Evolutionary conservation across 495 filamentous ascomycete species (phyloP).

Genomic region (Pyronema omphalodes): DNA sequence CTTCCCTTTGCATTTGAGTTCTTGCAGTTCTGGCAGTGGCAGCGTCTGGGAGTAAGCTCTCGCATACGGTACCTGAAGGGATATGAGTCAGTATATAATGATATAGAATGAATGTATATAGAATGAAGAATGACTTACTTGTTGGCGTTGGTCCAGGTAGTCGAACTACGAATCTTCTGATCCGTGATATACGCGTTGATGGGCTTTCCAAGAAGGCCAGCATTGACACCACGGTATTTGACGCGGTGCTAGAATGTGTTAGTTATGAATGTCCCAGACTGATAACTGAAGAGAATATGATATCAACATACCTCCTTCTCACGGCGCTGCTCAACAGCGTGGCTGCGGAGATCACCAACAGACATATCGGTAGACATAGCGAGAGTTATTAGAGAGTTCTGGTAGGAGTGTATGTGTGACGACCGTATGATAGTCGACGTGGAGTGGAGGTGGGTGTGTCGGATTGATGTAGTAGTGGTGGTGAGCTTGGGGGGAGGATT

Average conservation of each 20-base stretch:
- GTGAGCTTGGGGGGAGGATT: too few relatives aligned
- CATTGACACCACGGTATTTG: constrained; percentile 21
- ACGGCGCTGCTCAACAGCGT: constrained; percentile 17
- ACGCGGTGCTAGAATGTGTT: constrained; percentile 16
- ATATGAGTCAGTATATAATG: constrained; percentile 7
- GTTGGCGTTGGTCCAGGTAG: constrained; percentile 17
- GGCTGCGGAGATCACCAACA: constrained; percentile 16
- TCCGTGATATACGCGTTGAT: background rate
- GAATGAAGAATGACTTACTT: constrained; percentile 9
- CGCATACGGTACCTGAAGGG: constrained; percentile 15
- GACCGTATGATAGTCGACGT: too few relatives aligned
- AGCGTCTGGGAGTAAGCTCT: constrained; percentile 1
- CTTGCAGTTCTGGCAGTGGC: constrained; percentile 9
- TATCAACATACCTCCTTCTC: constrained; percentile 13
- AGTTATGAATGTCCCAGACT: background rate
- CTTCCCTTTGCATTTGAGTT: background rate
- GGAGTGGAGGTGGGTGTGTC: too few relatives aligned
- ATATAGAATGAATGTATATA: background rate
- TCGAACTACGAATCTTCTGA: constrained; percentile 1
- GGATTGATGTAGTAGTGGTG: too few relatives aligned
- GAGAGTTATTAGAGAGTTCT: constrained; percentile 5
- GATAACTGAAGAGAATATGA: background rate
- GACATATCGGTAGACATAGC: constrained; percentile 9
- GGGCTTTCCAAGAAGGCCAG: constrained; percentile 15
- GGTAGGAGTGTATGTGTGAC: too few relatives aligned